phyloP scores from a whole-genome alignment of 1,284 basidiomycete species.

The Papiliotrema fonsecae region DNA sequence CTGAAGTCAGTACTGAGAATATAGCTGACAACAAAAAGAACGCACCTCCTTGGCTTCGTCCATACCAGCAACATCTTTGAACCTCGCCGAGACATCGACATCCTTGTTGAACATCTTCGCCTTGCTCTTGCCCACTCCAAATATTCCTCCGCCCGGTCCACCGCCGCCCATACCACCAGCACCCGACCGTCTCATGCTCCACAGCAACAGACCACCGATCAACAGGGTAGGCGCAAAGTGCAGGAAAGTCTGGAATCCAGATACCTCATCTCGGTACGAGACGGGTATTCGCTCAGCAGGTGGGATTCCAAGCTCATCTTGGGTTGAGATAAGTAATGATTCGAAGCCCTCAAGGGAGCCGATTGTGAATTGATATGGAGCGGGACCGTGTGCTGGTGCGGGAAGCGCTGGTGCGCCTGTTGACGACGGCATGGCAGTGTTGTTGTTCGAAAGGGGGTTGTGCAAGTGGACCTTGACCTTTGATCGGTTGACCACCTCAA shows the following conservation, averaged over 20 bases:
- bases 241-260: constrained; percentile 72
- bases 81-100: constrained; percentile 86
- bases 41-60: constrained; percentile 99
- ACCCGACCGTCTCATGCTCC: constrained; percentile 70
- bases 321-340: constrained; percentile 86
- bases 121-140: constrained; percentile 93
- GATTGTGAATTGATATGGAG: constrained; percentile 86
- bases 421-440: constrained; percentile 4
- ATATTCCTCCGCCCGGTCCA: constrained; percentile 80
- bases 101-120: constrained; percentile 98
- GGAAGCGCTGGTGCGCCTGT: constrained; percentile 23
- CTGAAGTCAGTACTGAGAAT: no score
- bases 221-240: constrained; percentile 93
- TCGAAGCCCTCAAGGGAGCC: constrained; percentile 97
- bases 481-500: constrained; percentile 86
- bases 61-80: constrained; percentile 97
- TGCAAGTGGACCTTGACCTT: constrained; percentile 59
- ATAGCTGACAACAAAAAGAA: no score
- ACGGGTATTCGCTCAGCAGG: constrained; percentile 92
- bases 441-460: constrained; percentile 33
- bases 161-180: constrained; percentile 54
- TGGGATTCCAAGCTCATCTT: constrained; percentile 86
- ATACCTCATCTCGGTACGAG: constrained; percentile 92
- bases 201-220: constrained; percentile 84
- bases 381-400: constrained; percentile 43